phyloP scores from a whole-genome alignment of 106 monocot genomes.

The Agapanthus africanus region DNA sequence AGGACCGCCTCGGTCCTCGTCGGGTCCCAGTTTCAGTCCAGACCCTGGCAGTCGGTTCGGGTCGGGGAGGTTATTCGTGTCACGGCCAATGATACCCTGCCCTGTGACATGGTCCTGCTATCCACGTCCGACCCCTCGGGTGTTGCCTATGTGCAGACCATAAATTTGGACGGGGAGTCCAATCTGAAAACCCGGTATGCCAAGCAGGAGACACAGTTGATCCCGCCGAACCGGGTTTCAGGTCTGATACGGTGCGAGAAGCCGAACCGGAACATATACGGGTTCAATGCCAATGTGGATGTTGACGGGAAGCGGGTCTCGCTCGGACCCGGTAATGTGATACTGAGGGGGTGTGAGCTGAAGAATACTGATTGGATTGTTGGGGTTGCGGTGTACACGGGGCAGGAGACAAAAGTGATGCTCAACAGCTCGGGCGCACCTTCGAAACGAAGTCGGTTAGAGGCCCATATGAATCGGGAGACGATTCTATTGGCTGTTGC shows the following conservation, averaged over 20 bases:
- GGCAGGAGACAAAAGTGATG: constrained; percentile 67
- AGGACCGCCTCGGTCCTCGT: constrained; percentile 30
- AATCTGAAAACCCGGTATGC: constrained; percentile 95
- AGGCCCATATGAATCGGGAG: constrained; percentile 55
- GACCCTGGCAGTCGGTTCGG: constrained; percentile 61
- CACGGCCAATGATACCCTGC: constrained; percentile 52
- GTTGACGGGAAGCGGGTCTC: constrained; percentile 26
- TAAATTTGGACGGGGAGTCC: constrained; percentile 93
- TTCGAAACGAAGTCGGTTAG: constrained; percentile 54
- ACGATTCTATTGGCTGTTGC: constrained; percentile 22
- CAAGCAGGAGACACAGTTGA: constrained; percentile 34
- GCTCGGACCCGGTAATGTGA: constrained; percentile 44
- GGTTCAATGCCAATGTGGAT: constrained; percentile 50
- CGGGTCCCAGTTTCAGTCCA: constrained; percentile 33
- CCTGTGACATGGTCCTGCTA: constrained; percentile 86
- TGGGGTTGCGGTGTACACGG: constrained; percentile 53
- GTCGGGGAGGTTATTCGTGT: constrained; percentile 71
- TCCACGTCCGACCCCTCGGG: constrained; percentile 88
- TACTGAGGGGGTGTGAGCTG: constrained; percentile 54
- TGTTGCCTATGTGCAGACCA: constrained; percentile 84
- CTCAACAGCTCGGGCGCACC: constrained; percentile 57
- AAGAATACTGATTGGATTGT: constrained; percentile 59
- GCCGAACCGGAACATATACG: constrained; percentile 66
- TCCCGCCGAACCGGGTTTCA: constrained; percentile 19
- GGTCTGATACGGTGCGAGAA: constrained; percentile 48